Evolutionary conservation across 257 asterid genomes (phyloP).

Genomic region (Marsdenia floribunda): DNA sequence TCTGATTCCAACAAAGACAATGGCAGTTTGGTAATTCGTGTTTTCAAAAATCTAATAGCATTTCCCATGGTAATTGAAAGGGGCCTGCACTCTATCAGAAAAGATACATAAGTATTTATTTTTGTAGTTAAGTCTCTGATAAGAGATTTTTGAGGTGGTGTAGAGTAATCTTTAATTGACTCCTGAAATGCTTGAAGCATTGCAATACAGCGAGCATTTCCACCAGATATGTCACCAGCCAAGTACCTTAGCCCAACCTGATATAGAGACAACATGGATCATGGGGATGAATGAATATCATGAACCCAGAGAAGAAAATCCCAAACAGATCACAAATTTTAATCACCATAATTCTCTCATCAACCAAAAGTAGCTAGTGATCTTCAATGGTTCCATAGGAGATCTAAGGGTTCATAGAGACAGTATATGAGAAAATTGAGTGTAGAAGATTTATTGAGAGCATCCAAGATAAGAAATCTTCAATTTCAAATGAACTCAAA

Average conservation of each 20-base stretch:
- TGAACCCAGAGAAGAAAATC: neutral
- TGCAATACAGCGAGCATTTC: slow-evolving; percentile 89
- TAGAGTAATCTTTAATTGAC: slow-evolving; percentile 63
- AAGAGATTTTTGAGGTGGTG: slow-evolving; percentile 72
- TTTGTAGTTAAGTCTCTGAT: slow-evolving; percentile 73
- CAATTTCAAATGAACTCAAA: neutral
- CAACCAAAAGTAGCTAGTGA: neutral
- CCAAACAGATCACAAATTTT: neutral
- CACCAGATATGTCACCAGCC: slow-evolving; percentile 86
- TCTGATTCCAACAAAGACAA: slow-evolving; percentile 66
- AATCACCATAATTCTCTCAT: neutral
- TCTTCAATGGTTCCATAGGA: neutral
- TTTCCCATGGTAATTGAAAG: slow-evolving; percentile 93
- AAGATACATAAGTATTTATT: slow-evolving; percentile 61
- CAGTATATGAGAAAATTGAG: neutral
- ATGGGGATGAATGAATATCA: neutral
- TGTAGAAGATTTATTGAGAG: neutral
- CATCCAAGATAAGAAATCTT: neutral
- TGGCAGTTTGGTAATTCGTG: slow-evolving; percentile 57
- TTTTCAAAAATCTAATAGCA: slow-evolving; percentile 73
- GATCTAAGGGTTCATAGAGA: neutral
- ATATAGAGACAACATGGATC: slow-evolving; percentile 20
- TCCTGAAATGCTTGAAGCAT: slow-evolving; percentile 91
- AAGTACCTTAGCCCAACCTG: slow-evolving; percentile 87
- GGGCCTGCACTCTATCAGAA: slow-evolving; percentile 78